Percentiles rank a stretch among this genome's conserved stretches.
These are phyloP conservation scores for Cavenderia fasciculata DNA, from an alignment of 78 protist species.

Conservation along the genomic window DNA sequence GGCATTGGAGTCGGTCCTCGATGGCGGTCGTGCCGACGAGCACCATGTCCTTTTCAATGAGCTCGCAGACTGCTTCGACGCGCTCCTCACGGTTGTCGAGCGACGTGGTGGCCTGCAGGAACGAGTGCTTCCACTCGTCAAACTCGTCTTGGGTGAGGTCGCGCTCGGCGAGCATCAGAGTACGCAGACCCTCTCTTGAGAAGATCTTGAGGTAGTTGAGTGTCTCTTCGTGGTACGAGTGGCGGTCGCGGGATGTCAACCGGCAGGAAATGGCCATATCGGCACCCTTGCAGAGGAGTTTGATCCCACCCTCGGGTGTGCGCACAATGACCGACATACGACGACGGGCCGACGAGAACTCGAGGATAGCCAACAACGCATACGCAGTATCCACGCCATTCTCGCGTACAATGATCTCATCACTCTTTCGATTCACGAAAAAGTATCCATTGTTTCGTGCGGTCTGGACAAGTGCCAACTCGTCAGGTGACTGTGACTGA, in stretches of 20 bases:
- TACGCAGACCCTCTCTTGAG: slow-evolving; percentile 65
- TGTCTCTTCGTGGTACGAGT: slow-evolving; percentile 24
- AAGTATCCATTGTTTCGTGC: slow-evolving; percentile 85
- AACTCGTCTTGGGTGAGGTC: slow-evolving; percentile 36
- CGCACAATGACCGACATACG: slow-evolving; percentile 84
- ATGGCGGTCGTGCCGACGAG: slow-evolving; percentile 91
- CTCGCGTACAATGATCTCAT: slow-evolving; percentile 50
- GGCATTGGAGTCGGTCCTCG: slow-evolving; percentile 90
- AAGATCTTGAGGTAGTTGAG: slow-evolving; percentile 38
- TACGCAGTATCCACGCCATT: slow-evolving; percentile 51
- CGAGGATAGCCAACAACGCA: slow-evolving; percentile 62
- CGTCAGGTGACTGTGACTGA: slow-evolving; percentile 91
- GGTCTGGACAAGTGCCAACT: slow-evolving; percentile 86
- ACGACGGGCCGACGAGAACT: slow-evolving; percentile 81
- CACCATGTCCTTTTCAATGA: slow-evolving; percentile 82
- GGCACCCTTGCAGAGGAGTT: slow-evolving; percentile 64
- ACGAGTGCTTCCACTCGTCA: slow-evolving; percentile 47
- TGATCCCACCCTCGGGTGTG: slow-evolving; percentile 58
- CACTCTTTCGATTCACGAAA: slow-evolving; percentile 55
- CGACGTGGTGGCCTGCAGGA: slow-evolving; percentile 58
- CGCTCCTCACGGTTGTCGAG: slow-evolving; percentile 76
- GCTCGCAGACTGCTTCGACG: slow-evolving; percentile 65
- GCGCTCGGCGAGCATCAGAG: slow-evolving; percentile 67
- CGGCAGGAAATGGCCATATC: slow-evolving; percentile 67
- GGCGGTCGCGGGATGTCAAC: slow-evolving; percentile 12